Percentiles rank a stretch among this genome's conserved stretches.
Evolutionary conservation across 2,329 filamentous ascomycete genomes (phyloP).

Genomic region (Cladosporium oxysporum): DNA sequence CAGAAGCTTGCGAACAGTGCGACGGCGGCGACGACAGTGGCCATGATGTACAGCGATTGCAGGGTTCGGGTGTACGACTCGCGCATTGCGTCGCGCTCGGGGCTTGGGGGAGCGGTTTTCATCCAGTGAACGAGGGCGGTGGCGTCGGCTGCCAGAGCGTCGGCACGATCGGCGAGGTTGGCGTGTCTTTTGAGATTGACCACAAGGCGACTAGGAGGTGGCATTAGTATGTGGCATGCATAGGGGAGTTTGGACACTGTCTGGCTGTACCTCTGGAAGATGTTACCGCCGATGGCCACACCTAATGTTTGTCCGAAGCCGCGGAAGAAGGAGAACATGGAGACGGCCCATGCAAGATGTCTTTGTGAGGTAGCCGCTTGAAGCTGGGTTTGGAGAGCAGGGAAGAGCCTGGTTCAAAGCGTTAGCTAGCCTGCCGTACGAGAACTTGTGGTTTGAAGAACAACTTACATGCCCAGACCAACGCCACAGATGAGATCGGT

Average conservation of each 20-base stretch:
- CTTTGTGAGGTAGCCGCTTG: background rate
- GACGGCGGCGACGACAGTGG: background rate
- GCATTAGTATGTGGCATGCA: background rate
- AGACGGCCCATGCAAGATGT: background rate
- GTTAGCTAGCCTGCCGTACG: background rate
- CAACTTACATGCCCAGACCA: background rate
- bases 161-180: slow-evolving; percentile 26
- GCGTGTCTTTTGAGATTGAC: slow-evolving; percentile 16
- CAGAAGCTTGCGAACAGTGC: background rate
- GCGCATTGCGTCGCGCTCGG: slow-evolving; percentile 19
- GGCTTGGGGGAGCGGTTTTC: slow-evolving; percentile 23
- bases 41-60: background rate
- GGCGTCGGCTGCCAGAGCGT: slow-evolving; percentile 25
- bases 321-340: slow-evolving; percentile 50
- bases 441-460: background rate
- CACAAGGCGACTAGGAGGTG: slow-evolving; percentile 18
- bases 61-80: background rate
- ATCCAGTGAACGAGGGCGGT: slow-evolving; percentile 22
- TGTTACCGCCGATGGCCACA: slow-evolving; percentile 45
- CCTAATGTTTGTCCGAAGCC: slow-evolving; percentile 53
- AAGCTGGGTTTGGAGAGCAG: background rate
- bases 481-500: background rate
- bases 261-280: slow-evolving; percentile 43
- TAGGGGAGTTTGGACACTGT: background rate
- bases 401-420: background rate